phyloP scores from a whole-genome alignment of 129 eudicot genomes.

The Calendula officinalis region DNA sequence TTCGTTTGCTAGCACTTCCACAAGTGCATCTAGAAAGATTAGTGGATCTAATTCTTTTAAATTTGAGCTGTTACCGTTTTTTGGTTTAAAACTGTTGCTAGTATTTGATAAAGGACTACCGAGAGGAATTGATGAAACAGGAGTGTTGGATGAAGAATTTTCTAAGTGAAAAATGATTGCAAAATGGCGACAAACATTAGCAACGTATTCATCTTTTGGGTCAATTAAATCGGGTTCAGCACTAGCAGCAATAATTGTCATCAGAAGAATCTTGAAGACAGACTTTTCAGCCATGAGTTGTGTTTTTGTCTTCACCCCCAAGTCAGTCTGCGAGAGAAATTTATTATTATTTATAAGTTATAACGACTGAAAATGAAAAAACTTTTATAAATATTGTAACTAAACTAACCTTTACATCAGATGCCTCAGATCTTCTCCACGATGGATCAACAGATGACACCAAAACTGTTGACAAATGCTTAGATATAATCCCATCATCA shows the following conservation, averaged over 20 bases:
- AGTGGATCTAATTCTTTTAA: conserved; percentile 89
- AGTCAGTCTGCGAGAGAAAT: conserved; percentile 67
- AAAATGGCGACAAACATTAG: conserved; percentile 86
- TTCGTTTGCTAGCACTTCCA: conserved; percentile 88
- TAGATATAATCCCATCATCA: conserved; percentile 61
- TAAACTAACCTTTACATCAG: conserved; percentile 74
- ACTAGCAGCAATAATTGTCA: conserved; percentile 88
- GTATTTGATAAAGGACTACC: conserved; percentile 63
- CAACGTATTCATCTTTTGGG: conserved; percentile 74
- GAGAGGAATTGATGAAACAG: conserved; percentile 45
- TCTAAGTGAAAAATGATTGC: conserved; percentile 89
- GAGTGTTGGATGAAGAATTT: conserved; percentile 43
- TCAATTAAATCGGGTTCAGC: conserved; percentile 78
- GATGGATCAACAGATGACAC: conserved; percentile 74
- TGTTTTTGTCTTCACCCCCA: conserved; percentile 97
- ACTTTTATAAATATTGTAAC: too few species aligned
- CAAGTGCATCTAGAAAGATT: conserved; percentile 89
- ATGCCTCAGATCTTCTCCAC: conserved; percentile 76
- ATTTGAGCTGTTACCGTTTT: conserved; percentile 52
- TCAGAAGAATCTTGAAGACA: conserved; percentile 83
- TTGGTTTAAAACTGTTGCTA: conserved; percentile 44
- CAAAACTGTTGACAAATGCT: conserved; percentile 60
- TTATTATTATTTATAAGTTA: too few species aligned
- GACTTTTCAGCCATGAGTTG: conserved; percentile 97
- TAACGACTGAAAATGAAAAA: too few species aligned